These are phyloP conservation scores for Corymbia maculata DNA, from an alignment of 345 rosid species.

Conservation along the genomic window DNA sequence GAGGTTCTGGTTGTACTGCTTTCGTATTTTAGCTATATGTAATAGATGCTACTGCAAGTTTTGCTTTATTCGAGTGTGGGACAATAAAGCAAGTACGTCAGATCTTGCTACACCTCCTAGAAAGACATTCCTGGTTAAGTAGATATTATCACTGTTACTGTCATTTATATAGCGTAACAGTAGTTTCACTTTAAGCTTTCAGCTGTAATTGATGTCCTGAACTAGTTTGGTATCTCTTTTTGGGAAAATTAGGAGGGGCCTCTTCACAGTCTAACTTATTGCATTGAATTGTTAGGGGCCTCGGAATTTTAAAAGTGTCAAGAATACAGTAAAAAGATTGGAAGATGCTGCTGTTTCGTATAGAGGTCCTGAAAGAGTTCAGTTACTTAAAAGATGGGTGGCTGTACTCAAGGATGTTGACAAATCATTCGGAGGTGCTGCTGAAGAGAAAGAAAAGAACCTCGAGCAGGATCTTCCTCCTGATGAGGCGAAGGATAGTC, in stretches of 20 bases:
- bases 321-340: constrained; percentile 66
- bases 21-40: not conserved
- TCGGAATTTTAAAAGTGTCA: constrained; percentile 53
- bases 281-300: constrained; percentile 31
- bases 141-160: not conserved
- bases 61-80: not conserved
- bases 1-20: not conserved
- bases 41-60: not conserved
- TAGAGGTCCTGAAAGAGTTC: constrained; percentile 66
- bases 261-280: not conserved
- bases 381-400: constrained; percentile 73
- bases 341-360: constrained; percentile 82
- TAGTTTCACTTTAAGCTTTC: not conserved
- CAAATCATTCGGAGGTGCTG: constrained; percentile 15
- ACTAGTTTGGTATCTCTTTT: not conserved
- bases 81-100: not conserved
- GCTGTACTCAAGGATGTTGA: constrained; percentile 69
- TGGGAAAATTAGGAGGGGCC: not conserved
- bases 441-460: constrained; percentile 30
- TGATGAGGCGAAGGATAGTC: constrained; percentile 47
- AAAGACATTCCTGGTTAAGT: not conserved
- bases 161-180: not conserved
- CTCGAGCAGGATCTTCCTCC: constrained; percentile 26
- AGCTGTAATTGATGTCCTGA: not conserved
- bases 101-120: not conserved